These are phyloP conservation scores for Sporothrix dimorphospora DNA, from an alignment of 2,329 filamentous ascomycete species.

Conservation along the genomic window DNA sequence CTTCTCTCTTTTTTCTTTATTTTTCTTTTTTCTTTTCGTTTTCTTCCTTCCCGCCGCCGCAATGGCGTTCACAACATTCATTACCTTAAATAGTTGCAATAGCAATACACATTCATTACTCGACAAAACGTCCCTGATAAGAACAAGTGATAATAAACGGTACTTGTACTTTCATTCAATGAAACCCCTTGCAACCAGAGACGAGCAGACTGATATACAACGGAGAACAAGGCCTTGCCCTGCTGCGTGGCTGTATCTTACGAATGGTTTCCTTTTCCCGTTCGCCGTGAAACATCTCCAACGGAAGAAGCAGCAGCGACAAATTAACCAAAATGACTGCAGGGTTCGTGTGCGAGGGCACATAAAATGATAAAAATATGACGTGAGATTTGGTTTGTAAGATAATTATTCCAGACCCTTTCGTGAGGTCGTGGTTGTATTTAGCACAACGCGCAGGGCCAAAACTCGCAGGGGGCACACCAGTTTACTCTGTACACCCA, in stretches of 20 bases:
- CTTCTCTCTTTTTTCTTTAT: background rate
- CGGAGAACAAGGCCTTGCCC: too few relatives aligned
- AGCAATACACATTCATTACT: slow-evolving; percentile 4
- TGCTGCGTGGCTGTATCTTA: background rate
- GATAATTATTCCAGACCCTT: background rate
- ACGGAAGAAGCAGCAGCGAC: background rate
- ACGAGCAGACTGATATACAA: background rate
- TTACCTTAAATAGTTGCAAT: background rate
- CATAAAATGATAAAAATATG: background rate
- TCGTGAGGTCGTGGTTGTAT: too few relatives aligned
- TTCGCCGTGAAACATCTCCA: background rate
- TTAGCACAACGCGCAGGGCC: background rate
- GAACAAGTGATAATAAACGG: slow-evolving; percentile 2
- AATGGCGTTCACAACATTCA: slow-evolving; percentile 5
- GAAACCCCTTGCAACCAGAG: background rate
- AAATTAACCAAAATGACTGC: slow-evolving; percentile 2
- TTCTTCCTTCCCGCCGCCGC: background rate
- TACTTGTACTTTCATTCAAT: background rate
- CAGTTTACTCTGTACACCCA: background rate
- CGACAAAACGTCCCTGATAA: background rate
- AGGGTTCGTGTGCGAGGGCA: background rate
- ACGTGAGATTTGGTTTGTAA: slow-evolving; percentile 13
- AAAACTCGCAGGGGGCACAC: background rate
- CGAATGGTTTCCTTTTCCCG: background rate
- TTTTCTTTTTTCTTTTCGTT: background rate